A percentile compares a stretch with the other conserved stretches of the same genome.
Conservation (phyloP, 176 grass and related monocot genomes). For the Eremochloa ophiuroides region DNA sequence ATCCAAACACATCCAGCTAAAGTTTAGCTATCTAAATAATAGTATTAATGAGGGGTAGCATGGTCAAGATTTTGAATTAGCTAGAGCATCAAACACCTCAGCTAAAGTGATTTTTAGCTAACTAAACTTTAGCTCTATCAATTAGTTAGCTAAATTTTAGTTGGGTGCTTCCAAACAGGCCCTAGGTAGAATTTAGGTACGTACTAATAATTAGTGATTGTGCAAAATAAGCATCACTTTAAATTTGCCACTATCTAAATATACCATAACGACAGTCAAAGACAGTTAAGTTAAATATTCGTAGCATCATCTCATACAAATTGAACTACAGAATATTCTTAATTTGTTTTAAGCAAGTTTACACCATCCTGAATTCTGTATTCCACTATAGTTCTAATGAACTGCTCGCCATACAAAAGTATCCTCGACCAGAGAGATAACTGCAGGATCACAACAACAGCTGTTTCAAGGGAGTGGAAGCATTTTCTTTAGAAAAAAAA, state of each 20-base stretch:
- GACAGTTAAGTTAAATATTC: background rate
- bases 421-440: background rate
- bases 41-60: too few species aligned
- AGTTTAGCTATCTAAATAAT: too few species aligned
- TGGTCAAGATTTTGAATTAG: too few species aligned
- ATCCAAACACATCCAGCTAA: too few species aligned
- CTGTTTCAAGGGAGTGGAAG: background rate
- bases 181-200: background rate
- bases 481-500: background rate
- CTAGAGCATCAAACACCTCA: too few species aligned
- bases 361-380: background rate
- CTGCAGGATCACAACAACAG: background rate
- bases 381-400: background rate
- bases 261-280: background rate
- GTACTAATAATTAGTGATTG: background rate
- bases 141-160: too few species aligned
- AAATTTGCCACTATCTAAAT: background rate
- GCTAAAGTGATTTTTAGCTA: too few species aligned
- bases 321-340: background rate
- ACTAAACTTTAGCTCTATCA: too few species aligned
- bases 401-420: background rate
- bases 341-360: background rate
- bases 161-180: too few species aligned
- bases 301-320: background rate
- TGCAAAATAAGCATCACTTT: background rate